Base-by-base conservation (phyloP, 768 basidiomycete genomes). In the Macrolepiota albuminosa region DNA sequence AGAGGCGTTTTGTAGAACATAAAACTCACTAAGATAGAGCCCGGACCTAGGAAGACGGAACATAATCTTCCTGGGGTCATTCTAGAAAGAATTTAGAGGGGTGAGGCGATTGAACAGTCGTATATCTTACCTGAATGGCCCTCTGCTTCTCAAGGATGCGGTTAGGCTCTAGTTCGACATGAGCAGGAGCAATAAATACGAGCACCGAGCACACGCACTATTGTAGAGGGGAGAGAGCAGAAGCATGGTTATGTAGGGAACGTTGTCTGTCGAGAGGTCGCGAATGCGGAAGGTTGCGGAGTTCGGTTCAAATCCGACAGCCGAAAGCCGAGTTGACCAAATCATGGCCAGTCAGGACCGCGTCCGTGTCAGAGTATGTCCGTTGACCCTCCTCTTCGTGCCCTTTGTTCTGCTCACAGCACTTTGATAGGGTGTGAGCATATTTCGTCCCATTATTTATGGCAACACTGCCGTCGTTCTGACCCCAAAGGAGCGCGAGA, bases 371-470 rank as follows among this genome's bases (percentile, higher is more conserved):
- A 83, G 87, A 76, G 90, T 91, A 77, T 61, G 88, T 81, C 65
- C 67, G 48, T 61, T 58, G 58, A 31, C 52, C 58, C 57, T 58
- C 36, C 50, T 57, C 51, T 63, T 62, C 45, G 52, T 60, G 42
- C 33, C 16, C 26, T 29, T 59, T 60, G 42, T 61, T 53, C 46
- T 56, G 54, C 66, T 67, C 54, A 61, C 42, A 58, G 61, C 37
- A 60, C 34, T 46, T 33, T 51, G 33, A 16, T 66, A 96, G 93
- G 95, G 94, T 39, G 76, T 95, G 45, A 89, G 84, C 64, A 91
- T 98, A 54, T 86, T 85, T 70, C 82, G 97, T 52, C 93, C 95
- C 1, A 85, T 99, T 64, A 91, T 98, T 61, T 98, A 98, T 75
- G 97, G 97, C 51, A 98, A 98, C 71, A 91, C 89, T 13, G 93